Evolutionary conservation across 2,329 filamentous ascomycete genomes (phyloP).

Genomic region (Rutstroemia sp.): DNA sequence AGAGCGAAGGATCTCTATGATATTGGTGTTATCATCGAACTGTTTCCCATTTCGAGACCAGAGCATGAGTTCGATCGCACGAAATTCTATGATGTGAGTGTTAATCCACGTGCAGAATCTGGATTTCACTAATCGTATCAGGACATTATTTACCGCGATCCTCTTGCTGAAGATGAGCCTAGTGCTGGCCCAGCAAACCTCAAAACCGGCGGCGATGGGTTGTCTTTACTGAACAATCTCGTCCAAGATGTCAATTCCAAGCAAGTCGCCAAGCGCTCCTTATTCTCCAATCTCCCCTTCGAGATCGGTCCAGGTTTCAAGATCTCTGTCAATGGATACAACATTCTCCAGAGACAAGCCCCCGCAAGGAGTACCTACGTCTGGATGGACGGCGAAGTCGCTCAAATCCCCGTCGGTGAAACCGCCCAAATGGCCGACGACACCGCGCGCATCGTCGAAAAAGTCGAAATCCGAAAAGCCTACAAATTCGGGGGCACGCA

Average conservation of each 20-base stretch:
- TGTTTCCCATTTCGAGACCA: slow-evolving; percentile 77
- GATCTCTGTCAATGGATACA: slow-evolving; percentile 91
- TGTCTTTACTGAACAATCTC: slow-evolving; percentile 71
- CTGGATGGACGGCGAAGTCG: slow-evolving; percentile 77
- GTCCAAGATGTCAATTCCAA: slow-evolving; percentile 87
- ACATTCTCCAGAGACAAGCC: slow-evolving; percentile 76
- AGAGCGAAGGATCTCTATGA: slow-evolving; percentile 94
- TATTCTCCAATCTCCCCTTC: slow-evolving; percentile 81
- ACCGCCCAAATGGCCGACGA: slow-evolving; percentile 74
- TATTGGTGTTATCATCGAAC: slow-evolving; percentile 80
- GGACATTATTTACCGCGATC: slow-evolving; percentile 86
- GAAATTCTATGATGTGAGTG: slow-evolving; percentile 81
- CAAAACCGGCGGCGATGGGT: slow-evolving; percentile 64
- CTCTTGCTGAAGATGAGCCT: slow-evolving; percentile 61
- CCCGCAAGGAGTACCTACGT: slow-evolving; percentile 80
- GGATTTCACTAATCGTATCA: slow-evolving; percentile 31
- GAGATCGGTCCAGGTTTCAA: slow-evolving; percentile 78
- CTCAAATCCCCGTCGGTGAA: slow-evolving; percentile 69
- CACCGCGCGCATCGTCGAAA: slow-evolving; percentile 68
- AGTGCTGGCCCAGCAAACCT: slow-evolving; percentile 46
- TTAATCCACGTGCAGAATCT: background rate
- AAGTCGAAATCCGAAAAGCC: slow-evolving; percentile 77
- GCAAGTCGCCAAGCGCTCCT: slow-evolving; percentile 73
- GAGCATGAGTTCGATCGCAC: slow-evolving; percentile 69
- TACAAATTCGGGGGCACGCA: slow-evolving; percentile 95